These are phyloP conservation scores for Nakazawaea molendinolei DNA, from an alignment of 805 yeast species.

Conservation along the genomic window DNA sequence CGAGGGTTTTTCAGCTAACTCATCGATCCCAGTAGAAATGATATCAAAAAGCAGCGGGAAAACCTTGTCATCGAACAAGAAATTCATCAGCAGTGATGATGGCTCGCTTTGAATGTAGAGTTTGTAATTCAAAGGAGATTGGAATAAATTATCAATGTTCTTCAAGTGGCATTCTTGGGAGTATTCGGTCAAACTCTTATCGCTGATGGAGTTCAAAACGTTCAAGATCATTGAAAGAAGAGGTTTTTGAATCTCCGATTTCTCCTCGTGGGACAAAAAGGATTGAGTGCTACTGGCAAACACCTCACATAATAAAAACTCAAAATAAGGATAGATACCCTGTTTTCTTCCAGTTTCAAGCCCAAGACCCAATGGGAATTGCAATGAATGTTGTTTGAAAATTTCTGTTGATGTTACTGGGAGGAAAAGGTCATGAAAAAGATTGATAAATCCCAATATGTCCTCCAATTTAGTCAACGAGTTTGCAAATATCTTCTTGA, in stretches of 20 bases:
- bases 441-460: slow-evolving; percentile 52
- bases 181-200: slow-evolving; percentile 7
- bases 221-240: slow-evolving; percentile 46
- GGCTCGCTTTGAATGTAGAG: slow-evolving; percentile 61
- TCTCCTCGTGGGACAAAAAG: slow-evolving; percentile 27
- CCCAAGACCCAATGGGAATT: slow-evolving; percentile 64
- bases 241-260: slow-evolving; percentile 41
- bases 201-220: slow-evolving; percentile 44
- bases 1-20: slow-evolving; percentile 32
- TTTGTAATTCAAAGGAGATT: slow-evolving; percentile 29
- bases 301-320: slow-evolving; percentile 61
- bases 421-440: slow-evolving; percentile 34
- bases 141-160: slow-evolving; percentile 43
- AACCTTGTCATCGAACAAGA: slow-evolving; percentile 52
- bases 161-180: slow-evolving; percentile 33
- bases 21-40: slow-evolving; percentile 55
- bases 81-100: slow-evolving; percentile 56
- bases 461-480: slow-evolving; percentile 47
- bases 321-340: slow-evolving; percentile 79
- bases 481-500: slow-evolving; percentile 36
- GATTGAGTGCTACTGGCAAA: slow-evolving; percentile 46
- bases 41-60: slow-evolving; percentile 51
- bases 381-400: slow-evolving; percentile 33
- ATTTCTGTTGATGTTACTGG: slow-evolving; percentile 23
- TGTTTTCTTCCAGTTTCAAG: slow-evolving; percentile 43